phyloP scores from a whole-genome alignment of 164 flowering plant species.

The Umbellularia californica region DNA sequence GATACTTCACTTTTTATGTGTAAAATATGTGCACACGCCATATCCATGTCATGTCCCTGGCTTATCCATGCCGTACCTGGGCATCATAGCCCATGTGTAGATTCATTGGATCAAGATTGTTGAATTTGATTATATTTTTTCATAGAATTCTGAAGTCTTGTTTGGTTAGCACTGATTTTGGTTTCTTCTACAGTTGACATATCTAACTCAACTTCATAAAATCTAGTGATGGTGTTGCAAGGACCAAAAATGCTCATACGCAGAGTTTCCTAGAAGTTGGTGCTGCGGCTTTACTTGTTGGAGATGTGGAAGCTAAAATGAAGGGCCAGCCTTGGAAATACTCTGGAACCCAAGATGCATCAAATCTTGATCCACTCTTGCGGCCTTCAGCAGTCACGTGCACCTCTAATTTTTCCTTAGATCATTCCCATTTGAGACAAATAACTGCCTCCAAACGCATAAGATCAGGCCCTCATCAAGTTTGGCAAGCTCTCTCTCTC shows the following conservation, averaged over 20 bases:
- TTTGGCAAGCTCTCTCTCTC: constrained; percentile 51
- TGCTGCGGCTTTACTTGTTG: constrained; percentile 92
- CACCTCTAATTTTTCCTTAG: constrained; percentile 62
- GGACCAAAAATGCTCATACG: constrained; percentile 45
- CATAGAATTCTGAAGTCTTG: neutral
- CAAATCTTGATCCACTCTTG: constrained; percentile 73
- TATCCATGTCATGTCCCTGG: no score
- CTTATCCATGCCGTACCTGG: no score
- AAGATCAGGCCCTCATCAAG: constrained; percentile 62
- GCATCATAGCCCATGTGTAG: no score
- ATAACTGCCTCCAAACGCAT: constrained; percentile 87
- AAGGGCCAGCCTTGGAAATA: constrained; percentile 61
- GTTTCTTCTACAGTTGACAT: neutral
- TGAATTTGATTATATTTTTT: no score
- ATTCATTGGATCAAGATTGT: neutral
- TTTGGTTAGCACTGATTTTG: neutral
- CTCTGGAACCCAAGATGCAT: constrained; percentile 50
- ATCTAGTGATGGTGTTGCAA: constrained; percentile 53
- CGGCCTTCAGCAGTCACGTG: constrained; percentile 78
- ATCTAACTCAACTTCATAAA: constrained; percentile 7
- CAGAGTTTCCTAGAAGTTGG: constrained; percentile 86
- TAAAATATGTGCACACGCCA: no score
- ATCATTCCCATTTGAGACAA: constrained; percentile 79
- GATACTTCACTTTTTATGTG: no score
- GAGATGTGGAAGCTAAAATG: constrained; percentile 71